Percentiles rank a stretch among this genome's conserved stretches.
phyloP scores from a whole-genome alignment of 2,329 filamentous ascomycete species.

The Cercospora berteroae region DNA sequence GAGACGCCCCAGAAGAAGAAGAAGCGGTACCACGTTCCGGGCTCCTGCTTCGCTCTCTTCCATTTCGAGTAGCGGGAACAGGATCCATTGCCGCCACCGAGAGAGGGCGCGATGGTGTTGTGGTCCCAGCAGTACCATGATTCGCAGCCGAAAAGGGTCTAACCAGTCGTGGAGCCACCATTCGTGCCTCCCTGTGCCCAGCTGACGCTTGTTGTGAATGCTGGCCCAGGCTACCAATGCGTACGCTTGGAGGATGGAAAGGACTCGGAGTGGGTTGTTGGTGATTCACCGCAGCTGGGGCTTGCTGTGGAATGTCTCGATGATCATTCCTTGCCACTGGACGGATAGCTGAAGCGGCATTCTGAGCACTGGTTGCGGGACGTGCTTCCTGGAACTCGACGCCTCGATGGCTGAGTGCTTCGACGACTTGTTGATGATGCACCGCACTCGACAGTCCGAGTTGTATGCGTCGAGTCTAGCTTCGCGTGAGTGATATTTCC shows the following conservation, averaged over 20 bases:
- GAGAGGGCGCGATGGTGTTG: not conserved
- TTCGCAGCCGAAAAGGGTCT: not conserved
- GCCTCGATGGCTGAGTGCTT: constrained; percentile 28
- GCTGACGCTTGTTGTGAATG: not conserved
- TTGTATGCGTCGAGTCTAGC: constrained; percentile 36
- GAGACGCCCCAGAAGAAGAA: not conserved
- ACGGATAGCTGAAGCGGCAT: constrained; percentile 8
- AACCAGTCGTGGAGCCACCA: not conserved
- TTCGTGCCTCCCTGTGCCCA: not conserved
- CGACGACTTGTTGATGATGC: constrained; percentile 29
- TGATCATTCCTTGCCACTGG: not conserved
- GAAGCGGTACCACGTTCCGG: not conserved
- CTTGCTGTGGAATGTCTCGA: not conserved
- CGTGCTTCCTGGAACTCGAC: constrained; percentile 33
- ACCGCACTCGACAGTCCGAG: constrained; percentile 29
- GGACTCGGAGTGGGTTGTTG: constrained; percentile 8
- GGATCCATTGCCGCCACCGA: not conserved
- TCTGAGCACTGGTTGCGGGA: constrained; percentile 23
- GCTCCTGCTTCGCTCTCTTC: not conserved
- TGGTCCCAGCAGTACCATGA: not conserved
- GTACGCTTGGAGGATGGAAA: constrained; percentile 15
- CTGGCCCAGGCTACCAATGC: constrained; percentile 13
- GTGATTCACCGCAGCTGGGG: not conserved
- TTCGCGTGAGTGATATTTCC: not conserved
- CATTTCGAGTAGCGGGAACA: not conserved